Percentiles rank a stretch among this genome's conserved stretches.
Conservation (phyloP, 2,329 filamentous ascomycete genomes). For the Aspergillus clavatus region DNA sequence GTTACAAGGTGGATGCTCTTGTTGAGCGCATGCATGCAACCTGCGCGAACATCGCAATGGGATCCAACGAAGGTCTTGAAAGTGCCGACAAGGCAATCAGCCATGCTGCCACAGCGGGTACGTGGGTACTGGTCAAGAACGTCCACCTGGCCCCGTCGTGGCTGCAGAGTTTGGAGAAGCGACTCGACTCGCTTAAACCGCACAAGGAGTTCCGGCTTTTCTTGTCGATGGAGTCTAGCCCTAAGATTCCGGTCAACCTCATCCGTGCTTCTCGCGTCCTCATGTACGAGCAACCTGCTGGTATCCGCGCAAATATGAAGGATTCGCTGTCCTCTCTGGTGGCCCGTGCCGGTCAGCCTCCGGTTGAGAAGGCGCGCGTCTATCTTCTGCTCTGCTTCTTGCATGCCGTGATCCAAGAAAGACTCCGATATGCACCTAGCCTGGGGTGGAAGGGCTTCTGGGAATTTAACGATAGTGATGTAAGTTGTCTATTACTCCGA, state of each 20-base stretch:
- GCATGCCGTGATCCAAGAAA: constrained; percentile 92
- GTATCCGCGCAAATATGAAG: constrained; percentile 96
- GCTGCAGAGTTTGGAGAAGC: constrained; percentile 95
- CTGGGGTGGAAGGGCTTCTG: constrained; percentile 98
- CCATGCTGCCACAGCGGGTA: constrained; percentile 84
- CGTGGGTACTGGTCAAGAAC: constrained; percentile 98
- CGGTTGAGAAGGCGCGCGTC: constrained; percentile 83
- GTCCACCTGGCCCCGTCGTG: constrained; percentile 93
- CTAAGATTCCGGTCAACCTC: constrained; percentile 93
- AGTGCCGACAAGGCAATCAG: constrained; percentile 93
- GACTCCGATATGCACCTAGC: constrained; percentile 86
- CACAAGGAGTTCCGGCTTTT: constrained; percentile 91
- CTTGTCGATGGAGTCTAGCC: constrained; percentile 95
- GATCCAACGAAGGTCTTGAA: constrained; percentile 87
- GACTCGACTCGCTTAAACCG: constrained; percentile 90
- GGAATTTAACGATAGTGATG: constrained; percentile 99
- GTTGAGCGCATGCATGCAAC: constrained; percentile 76
- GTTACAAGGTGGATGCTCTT: constrained; percentile 95
- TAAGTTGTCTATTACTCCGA: constrained; percentile 52
- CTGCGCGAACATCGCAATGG: constrained; percentile 98
- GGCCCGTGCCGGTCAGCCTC: constrained; percentile 68
- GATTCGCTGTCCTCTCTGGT: constrained; percentile 85
- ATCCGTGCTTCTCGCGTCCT: constrained; percentile 88
- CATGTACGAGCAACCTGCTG: constrained; percentile 97
- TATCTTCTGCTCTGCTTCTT: constrained; percentile 91